Evolutionary conservation across 441 rosid species (phyloP), one percentile per base, ranked within the genome.

Genomic region (Pelargonium fulgidum): DNA sequence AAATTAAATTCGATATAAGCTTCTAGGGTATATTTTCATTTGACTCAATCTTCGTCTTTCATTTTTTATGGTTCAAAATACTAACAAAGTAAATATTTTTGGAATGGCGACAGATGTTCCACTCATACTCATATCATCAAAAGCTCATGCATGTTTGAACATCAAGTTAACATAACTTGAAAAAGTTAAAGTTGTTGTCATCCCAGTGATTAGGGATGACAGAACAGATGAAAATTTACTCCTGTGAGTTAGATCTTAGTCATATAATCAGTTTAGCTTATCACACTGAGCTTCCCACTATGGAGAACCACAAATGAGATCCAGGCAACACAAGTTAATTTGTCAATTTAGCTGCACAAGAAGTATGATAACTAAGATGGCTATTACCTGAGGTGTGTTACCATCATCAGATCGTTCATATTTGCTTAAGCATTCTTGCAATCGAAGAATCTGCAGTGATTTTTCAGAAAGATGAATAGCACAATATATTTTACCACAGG

Each of bases 361-460:
- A 59, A 59, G 63, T 7, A 20, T 19, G 22, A 2, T 59, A 59
- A 19, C 9, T 59, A 78, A 64, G 71, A 58, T 48, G 75, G 73
- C 67, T 56, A 75, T 75, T 72, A 91, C 99, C 99, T 88, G 96
- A 65, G 97, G 87, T 24, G 97, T 87, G 78, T 82, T 88, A 62
- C 93, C 93, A 68, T 91, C 96, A 77, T 72, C 81, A 45, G 99
- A 78, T 48, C 86, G 80, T 75, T 93, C 99, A 74, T 91, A 91
- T 85, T 93, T 93, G 85, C 96, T 91, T 42, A 93, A 77, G 76
- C 87, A 82, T 79, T 93, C 99, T 82, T 88, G 96, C 81, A 93
- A 75, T 5, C 96, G 90, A 73, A 93, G 90, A 80, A 93, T 85
- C 97, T 93, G 88, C 80, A 73, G 67, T 42, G 48, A 22, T 7